Evolutionary conservation across 441 rosid species (phyloP).

Genomic region (Theobroma grandiflorum): DNA sequence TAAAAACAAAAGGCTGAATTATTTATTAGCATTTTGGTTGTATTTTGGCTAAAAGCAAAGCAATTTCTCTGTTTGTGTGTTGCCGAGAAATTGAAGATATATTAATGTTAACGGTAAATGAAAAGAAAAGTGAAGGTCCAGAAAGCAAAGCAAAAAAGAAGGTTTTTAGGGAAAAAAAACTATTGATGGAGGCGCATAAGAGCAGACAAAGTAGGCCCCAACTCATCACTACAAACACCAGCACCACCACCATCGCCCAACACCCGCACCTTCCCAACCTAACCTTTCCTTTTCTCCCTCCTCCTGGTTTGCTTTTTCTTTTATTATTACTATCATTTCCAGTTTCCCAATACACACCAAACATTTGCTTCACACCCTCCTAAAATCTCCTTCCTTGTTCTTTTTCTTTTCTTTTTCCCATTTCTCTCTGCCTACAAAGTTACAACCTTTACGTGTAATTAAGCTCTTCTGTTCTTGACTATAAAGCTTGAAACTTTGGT

Average conservation of each 20-base stretch:
- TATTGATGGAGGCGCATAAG: constrained; percentile 34
- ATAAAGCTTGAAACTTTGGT: constrained; percentile 18
- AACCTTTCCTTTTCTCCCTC: background rate
- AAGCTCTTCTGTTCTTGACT: background rate
- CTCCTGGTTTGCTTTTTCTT: background rate
- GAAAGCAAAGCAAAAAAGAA: background rate
- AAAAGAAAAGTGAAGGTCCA: background rate
- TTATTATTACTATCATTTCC: background rate
- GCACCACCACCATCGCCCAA: constrained; percentile 19
- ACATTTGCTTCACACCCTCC: background rate
- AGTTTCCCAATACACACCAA: constrained; percentile 29
- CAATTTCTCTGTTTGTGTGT: no score
- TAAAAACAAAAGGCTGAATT: background rate
- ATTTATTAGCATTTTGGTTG: background rate
- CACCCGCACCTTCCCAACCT: constrained; percentile 7
- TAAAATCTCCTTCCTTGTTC: background rate
- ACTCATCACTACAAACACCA: constrained; percentile 31
- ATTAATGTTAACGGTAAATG: background rate
- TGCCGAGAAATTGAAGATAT: constrained; percentile 18
- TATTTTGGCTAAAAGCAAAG: no score
- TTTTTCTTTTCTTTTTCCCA: constrained; percentile 13
- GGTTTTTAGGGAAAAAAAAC: background rate
- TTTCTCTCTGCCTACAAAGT: constrained; percentile 36
- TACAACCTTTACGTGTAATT: constrained; percentile 28
- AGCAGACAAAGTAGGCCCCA: constrained; percentile 51